A percentile compares a stretch with the other conserved stretches of the same genome.
Conservation (phyloP, 371 early-diverging fungal species). For the Rhizopus delemar region DNA sequence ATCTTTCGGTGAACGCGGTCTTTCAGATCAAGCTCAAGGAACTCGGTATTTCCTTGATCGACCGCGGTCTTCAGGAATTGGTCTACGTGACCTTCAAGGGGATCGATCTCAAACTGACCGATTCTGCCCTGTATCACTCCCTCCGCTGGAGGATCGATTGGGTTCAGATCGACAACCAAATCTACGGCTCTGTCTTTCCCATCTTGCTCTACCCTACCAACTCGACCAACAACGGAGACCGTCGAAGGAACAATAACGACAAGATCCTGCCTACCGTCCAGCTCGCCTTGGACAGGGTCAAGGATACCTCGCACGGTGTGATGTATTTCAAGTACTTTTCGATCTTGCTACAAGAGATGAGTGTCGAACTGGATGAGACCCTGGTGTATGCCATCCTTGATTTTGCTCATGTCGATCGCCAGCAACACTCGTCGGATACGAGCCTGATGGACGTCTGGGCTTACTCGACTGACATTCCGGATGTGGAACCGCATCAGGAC, state of each 20-base stretch:
- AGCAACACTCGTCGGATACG: conserved; percentile 30
- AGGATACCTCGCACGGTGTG: conserved; percentile 87
- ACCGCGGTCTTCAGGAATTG: conserved; percentile 74
- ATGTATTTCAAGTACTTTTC: conserved; percentile 91
- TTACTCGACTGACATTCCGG: conserved; percentile 68
- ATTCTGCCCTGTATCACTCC: conserved; percentile 76
- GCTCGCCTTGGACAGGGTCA: conserved; percentile 69
- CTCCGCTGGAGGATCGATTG: conserved; percentile 78
- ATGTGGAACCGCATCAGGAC: conserved; percentile 66
- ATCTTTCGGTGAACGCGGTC: conserved; percentile 60
- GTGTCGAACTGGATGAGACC: conserved; percentile 89
- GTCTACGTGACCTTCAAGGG: conserved; percentile 79
- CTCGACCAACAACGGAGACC: conserved; percentile 66
- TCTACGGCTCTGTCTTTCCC: conserved; percentile 79
- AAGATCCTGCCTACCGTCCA: conserved; percentile 65
- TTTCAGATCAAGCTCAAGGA: conserved; percentile 79
- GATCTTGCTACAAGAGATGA: conserved; percentile 87
- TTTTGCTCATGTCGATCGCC: conserved; percentile 74
- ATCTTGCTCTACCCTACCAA: conserved; percentile 92
- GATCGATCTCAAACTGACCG: conserved; percentile 71
- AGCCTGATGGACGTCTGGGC: conserved; percentile 41
- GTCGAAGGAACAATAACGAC: conserved; percentile 14
- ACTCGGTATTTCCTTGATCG: conserved; percentile 89
- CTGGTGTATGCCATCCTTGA: conserved; percentile 85
- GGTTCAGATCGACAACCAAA: conserved; percentile 96